Evolutionary conservation across 129 eudicot species (phyloP).

Genomic region (Flaveria linearis): DNA sequence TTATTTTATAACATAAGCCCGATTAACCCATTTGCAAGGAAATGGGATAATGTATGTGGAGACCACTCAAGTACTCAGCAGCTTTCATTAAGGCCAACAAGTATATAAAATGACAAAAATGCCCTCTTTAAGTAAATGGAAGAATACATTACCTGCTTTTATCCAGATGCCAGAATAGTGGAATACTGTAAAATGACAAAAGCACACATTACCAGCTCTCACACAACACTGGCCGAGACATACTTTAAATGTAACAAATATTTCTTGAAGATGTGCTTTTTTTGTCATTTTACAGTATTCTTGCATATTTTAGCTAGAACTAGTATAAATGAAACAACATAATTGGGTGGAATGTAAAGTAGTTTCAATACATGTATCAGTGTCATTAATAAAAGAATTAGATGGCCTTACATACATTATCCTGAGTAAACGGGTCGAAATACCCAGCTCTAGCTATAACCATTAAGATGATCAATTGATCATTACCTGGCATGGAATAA

Average conservation of each 20-base stretch:
- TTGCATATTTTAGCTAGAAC: background rate
- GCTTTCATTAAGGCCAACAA: background rate
- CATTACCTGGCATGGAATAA: slow-evolving; percentile 91
- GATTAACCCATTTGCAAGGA: background rate
- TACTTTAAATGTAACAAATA: background rate
- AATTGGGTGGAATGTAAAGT: background rate
- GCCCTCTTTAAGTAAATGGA: background rate
- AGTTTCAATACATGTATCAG: background rate
- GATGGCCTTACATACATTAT: background rate
- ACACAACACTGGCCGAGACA: background rate
- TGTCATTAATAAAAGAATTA: background rate
- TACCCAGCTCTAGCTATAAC: background rate
- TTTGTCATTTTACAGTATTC: background rate
- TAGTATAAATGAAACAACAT: background rate
- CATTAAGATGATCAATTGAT: background rate
- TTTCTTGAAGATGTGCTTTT: background rate
- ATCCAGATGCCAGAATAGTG: background rate
- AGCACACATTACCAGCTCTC: background rate
- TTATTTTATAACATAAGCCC: background rate
- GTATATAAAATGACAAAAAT: background rate
- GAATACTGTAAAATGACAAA: background rate
- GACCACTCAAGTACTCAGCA: background rate
- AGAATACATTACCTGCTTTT: background rate
- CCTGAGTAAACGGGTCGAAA: background rate
- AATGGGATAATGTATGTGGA: background rate